Evolutionary conservation across 257 asterid species (phyloP).

Genomic region (Plantago elongata): DNA sequence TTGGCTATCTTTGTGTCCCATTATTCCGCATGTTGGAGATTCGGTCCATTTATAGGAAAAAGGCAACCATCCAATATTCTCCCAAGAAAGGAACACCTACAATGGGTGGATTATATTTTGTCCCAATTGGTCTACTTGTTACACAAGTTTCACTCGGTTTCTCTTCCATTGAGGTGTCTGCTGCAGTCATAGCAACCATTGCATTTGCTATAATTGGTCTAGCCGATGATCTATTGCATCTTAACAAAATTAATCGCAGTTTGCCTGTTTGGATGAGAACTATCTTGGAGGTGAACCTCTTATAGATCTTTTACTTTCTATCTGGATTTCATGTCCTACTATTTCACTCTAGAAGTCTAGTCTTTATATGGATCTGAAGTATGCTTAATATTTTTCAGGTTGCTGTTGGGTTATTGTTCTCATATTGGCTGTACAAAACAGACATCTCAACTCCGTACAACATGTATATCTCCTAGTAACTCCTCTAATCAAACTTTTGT

Average conservation of each 20-base stretch:
- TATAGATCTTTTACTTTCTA: constrained; percentile 9
- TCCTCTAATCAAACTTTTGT: constrained; percentile 56
- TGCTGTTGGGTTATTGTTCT: constrained; percentile 63
- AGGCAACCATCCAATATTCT: constrained; percentile 42
- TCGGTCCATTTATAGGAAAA: constrained; percentile 44
- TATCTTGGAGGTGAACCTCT: constrained; percentile 58
- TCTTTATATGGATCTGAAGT: constrained; percentile 18
- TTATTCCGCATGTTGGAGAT: constrained; percentile 57
- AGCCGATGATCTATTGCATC: constrained; percentile 51
- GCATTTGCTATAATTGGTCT: constrained; percentile 73
- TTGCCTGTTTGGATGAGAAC: constrained; percentile 54
- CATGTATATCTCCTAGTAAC: constrained; percentile 67
- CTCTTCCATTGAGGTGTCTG: constrained; percentile 75
- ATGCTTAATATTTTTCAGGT: constrained; percentile 42
- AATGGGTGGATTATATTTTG: constrained; percentile 80
- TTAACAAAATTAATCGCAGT: constrained; percentile 35
- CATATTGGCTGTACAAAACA: constrained; percentile 64
- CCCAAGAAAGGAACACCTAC: constrained; percentile 75
- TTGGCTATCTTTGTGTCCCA: constrained; percentile 81
- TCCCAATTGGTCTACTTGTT: constrained; percentile 76
- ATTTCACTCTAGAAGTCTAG: constrained; percentile 18
- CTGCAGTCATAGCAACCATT: constrained; percentile 56
- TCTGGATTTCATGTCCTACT: constrained; percentile 1
- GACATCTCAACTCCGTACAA: constrained; percentile 59
- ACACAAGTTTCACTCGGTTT: constrained; percentile 57